These are phyloP conservation scores for Candida michaelii DNA, from an alignment of 805 yeast species.

Conservation along the genomic window DNA sequence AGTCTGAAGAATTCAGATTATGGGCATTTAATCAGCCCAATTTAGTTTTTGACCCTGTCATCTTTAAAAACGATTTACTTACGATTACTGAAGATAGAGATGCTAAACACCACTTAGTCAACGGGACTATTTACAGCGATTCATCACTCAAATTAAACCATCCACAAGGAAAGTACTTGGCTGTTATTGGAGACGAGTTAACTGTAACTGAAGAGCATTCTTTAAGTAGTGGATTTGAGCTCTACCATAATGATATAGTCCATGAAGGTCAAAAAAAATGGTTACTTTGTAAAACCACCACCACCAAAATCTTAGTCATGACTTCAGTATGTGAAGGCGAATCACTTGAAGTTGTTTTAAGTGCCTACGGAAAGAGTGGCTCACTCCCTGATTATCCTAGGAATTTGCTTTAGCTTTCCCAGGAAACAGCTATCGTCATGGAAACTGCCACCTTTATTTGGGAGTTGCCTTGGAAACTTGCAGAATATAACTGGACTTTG, in stretches of 20 bases:
- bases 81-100: conserved; percentile 7
- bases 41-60: neutral
- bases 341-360: conserved; percentile 2
- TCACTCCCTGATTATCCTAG: conserved; percentile 15
- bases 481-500: no score
- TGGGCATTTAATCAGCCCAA: conserved; percentile 4
- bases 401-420: no score
- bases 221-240: conserved; percentile 1
- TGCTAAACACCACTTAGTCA: conserved; percentile 3
- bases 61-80: neutral
- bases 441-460: no score
- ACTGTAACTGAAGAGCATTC: neutral
- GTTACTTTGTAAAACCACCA: conserved; percentile 1
- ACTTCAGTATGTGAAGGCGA: neutral
- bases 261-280: conserved; percentile 4
- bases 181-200: neutral
- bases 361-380: conserved; percentile 9
- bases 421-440: no score
- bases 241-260: conserved; percentile 7
- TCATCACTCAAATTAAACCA: conserved; percentile 2
- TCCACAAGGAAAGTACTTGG: conserved; percentile 1
- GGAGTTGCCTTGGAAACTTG: no score
- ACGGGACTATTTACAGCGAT: conserved; percentile 10
- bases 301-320: neutral
- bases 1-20: conserved; percentile 1